phyloP scores from a whole-genome alignment of 2,329 filamentous ascomycete species.

The Alternaria ethzedia region DNA sequence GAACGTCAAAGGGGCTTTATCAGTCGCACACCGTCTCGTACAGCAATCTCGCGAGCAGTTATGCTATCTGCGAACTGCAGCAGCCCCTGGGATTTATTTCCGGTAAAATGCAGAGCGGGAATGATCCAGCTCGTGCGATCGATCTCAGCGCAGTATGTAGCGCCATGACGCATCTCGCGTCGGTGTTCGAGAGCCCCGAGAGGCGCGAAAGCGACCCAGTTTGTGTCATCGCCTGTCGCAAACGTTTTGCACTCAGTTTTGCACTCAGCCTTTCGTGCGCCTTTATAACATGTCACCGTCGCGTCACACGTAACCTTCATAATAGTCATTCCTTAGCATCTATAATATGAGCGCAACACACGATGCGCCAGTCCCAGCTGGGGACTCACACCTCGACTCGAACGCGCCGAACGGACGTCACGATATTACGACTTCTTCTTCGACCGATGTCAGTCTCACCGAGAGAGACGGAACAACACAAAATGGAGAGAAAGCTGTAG shows the following conservation, averaged over 20 bases:
- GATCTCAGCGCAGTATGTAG: slow-evolving; percentile 7
- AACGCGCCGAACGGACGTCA: slow-evolving; percentile 16
- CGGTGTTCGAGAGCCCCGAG: slow-evolving; percentile 11
- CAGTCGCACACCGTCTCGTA: background rate
- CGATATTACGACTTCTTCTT: slow-evolving; percentile 17
- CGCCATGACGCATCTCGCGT: slow-evolving; percentile 7
- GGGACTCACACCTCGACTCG: background rate
- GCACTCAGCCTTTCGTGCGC: background rate
- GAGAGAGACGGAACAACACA: slow-evolving; percentile 14
- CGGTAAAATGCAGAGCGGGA: background rate
- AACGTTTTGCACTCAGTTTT: background rate
- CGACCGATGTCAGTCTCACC: slow-evolving; percentile 21
- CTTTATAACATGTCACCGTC: slow-evolving; percentile 4
- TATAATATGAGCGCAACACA: slow-evolving; percentile 12
- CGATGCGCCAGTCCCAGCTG: slow-evolving; percentile 1
- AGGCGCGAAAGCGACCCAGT: slow-evolving; percentile 1
- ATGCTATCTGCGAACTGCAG: background rate
- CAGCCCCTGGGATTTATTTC: background rate
- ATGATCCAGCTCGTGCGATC: slow-evolving; percentile 1
- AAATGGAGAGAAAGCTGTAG: background rate
- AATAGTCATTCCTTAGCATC: background rate
- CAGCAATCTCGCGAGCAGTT: background rate
- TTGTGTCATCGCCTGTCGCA: background rate
- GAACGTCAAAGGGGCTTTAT: background rate
- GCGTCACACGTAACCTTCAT: background rate